Evolutionary conservation across 2,329 filamentous ascomycete species (phyloP).

Genomic region (Botrytis hyacinthi): DNA sequence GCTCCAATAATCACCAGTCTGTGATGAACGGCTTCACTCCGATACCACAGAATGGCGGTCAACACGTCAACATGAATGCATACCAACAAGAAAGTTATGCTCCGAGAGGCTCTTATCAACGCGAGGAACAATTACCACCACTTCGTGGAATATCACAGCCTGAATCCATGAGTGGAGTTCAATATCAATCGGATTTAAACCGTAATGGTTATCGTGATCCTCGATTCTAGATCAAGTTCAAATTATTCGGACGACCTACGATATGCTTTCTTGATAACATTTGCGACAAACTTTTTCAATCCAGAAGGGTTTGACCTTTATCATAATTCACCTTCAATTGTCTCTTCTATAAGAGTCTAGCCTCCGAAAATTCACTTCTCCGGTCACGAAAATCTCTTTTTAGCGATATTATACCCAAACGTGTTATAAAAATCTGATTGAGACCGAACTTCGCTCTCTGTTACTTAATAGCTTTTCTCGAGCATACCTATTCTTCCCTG

Average conservation of each 20-base stretch:
- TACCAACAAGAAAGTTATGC: slow-evolving; percentile 16
- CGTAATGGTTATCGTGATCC: slow-evolving; percentile 16
- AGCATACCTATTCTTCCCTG: neutral
- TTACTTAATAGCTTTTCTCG: neutral
- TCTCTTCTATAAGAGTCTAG: neutral
- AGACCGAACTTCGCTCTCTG: neutral
- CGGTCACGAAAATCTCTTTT: neutral
- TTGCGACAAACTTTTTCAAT: neutral
- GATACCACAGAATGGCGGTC: slow-evolving; percentile 16
- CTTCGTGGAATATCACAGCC: slow-evolving; percentile 38
- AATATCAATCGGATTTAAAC: slow-evolving; percentile 45
- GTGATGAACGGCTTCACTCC: slow-evolving; percentile 24
- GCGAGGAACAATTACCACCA: slow-evolving; percentile 39
- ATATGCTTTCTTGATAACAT: neutral
- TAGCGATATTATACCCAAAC: neutral
- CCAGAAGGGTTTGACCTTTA: neutral
- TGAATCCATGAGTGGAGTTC: slow-evolving; percentile 65
- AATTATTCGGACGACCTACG: neutral
- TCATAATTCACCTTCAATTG: neutral
- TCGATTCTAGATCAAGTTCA: slow-evolving; percentile 13
- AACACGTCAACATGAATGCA: slow-evolving; percentile 18
- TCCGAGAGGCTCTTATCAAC: slow-evolving; percentile 14
- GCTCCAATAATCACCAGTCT: slow-evolving; percentile 40
- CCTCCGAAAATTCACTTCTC: neutral
- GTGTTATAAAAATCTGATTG: neutral